Base-by-base conservation (phyloP, 1,284 basidiomycete species). In the Paramarasmius palmivorus region DNA sequence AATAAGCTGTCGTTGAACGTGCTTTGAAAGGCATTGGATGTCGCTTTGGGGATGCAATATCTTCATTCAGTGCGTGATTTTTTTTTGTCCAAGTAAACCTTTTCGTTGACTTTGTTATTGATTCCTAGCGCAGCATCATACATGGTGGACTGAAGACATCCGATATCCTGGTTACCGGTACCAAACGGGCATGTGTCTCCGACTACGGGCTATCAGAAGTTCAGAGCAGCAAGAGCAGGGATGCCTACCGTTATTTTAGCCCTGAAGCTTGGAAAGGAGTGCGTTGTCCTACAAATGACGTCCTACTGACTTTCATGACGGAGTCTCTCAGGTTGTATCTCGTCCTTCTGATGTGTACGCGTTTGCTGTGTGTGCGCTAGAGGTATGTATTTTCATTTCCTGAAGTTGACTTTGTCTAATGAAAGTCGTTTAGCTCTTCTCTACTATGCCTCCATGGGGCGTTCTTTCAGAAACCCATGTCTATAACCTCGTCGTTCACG, bases 261-360 rank as follows among this genome's bases (percentile, higher is more conserved):
- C 52, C 52, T n/a, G 52, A 53, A 25, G 52, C 52, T 5, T 53
- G 52, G 52, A 53, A 53, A 37, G 52, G 52, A 38, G 52, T 48
- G 22, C 2, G 52, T 32, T 4, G 1, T 17, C 36, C 12, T 17
- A 42, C 19, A 23, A 10, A 8, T 42, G 22, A 12, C 20, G 26
- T 14, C 29, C n/a, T 52, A 6, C 29, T 12, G 12, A 32, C 12
- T 32, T 32, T 32, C 39, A 38, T 52, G 8, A 2, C 40, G 4
- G n/a, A 44, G 12, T 8, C 25, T 17, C 19, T 5, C 26, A 53
- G 52, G 38, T 17, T 32, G 26, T 53, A 14, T 36, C 45, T 20
- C 17, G 38, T 17, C 34, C 52, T 12, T 53, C 52, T 17, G 52
- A 53, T 20, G 52, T 53, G n/a, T 53, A 15, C 39, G 40, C 50